Conservation (phyloP, 768 basidiomycete species). For the Butyriboletus loyo region DNA sequence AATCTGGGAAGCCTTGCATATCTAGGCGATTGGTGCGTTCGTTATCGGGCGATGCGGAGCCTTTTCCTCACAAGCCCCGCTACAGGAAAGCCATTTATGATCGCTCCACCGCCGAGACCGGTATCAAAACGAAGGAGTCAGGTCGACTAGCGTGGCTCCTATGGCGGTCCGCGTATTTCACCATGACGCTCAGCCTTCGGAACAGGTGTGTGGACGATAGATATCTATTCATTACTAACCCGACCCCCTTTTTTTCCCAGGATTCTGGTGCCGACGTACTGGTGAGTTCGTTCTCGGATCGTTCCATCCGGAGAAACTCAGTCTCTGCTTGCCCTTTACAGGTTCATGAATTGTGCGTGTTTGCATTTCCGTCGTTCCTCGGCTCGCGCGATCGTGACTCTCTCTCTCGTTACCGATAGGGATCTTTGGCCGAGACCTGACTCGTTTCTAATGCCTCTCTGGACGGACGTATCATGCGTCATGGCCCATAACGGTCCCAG, state of each 20-base stretch:
- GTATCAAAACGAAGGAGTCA: constrained; percentile 56
- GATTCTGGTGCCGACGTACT: constrained; percentile 66
- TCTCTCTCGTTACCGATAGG: constrained; percentile 34
- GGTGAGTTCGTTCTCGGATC: constrained; percentile 39
- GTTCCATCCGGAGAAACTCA: constrained; percentile 17
- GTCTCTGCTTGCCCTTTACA: constrained; percentile 18
- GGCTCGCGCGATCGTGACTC: constrained; percentile 12
- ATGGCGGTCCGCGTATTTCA: constrained; percentile 81
- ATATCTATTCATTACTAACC: constrained; percentile 10
- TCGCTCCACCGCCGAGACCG: constrained; percentile 47
- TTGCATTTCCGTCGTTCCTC: constrained; percentile 1
- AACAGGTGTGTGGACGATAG: constrained; percentile 52
- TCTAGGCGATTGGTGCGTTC: constrained; percentile 65
- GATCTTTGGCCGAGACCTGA: constrained; percentile 75
- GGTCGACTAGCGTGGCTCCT: constrained; percentile 74
- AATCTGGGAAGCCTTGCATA: constrained; percentile 79
- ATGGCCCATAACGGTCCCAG: background rate
- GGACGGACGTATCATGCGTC: background rate
- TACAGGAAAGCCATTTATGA: constrained; percentile 77
- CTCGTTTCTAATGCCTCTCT: constrained; percentile 49
- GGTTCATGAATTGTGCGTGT: constrained; percentile 67
- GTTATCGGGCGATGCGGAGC: background rate
- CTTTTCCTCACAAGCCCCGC: constrained; percentile 1
- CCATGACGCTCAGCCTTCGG: constrained; percentile 66
- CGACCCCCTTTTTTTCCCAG: constrained; percentile 28